These are phyloP conservation scores for Irpex rosettiformis DNA, from an alignment of 1,284 basidiomycete genomes.

Conservation along the genomic window DNA sequence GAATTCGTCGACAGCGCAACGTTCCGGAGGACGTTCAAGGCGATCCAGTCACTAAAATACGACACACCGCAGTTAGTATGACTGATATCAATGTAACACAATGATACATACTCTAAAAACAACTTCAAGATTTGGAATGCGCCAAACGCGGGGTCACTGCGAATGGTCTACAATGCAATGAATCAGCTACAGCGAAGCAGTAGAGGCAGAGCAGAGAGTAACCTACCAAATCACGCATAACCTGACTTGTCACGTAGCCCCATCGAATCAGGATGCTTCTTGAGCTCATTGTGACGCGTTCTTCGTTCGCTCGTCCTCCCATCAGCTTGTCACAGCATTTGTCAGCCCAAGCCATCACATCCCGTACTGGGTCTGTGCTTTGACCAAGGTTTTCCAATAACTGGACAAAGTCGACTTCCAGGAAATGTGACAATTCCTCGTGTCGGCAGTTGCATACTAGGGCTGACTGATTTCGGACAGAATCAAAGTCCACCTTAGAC, in stretches of 20 bases:
- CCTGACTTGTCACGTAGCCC: constrained; percentile 88
- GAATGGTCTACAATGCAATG: constrained; percentile 60
- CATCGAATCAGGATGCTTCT: constrained; percentile 82
- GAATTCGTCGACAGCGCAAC: constrained; percentile 86
- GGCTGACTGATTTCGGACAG: constrained; percentile 86
- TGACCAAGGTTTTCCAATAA: constrained; percentile 70
- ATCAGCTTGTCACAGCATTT: constrained; percentile 82
- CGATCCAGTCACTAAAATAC: constrained; percentile 76
- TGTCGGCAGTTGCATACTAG: constrained; percentile 88
- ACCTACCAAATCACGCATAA: constrained; percentile 82
- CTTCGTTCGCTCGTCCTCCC: constrained; percentile 58
- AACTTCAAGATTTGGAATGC: constrained; percentile 88
- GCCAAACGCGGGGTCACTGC: constrained; percentile 85
- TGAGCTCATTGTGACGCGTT: constrained; percentile 79
- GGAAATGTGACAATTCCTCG: constrained; percentile 78
- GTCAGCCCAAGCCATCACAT: constrained; percentile 86
- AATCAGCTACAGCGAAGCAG: constrained; percentile 14
- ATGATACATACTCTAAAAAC: constrained; percentile 72
- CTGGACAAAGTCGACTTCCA: constrained; percentile 81
- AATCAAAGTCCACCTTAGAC: constrained; percentile 85
- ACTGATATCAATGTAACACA: constrained; percentile 8
- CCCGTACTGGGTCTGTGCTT: constrained; percentile 77
- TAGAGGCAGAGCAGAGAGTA: constrained; percentile 2
- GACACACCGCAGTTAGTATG: constrained; percentile 19
- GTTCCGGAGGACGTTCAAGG: constrained; percentile 78